Conservation (phyloP, 257 asterid species). For the Cinchona pubescens region DNA sequence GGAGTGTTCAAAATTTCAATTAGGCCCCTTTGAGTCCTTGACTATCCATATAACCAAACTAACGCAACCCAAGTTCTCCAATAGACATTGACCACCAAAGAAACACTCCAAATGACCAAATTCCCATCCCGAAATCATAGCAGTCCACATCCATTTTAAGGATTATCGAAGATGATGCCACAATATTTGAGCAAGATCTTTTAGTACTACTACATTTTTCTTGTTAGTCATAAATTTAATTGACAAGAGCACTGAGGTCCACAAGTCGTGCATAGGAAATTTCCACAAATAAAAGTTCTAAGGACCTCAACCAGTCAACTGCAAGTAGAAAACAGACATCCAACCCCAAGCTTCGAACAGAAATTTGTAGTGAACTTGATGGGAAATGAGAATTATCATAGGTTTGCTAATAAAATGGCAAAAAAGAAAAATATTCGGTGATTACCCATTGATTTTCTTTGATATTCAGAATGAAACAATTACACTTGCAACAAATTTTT, state of each 20-base stretch:
- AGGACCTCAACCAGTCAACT: neutral
- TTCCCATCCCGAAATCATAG: neutral
- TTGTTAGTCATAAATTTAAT: neutral
- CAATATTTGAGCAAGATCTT: neutral
- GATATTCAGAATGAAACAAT: neutral
- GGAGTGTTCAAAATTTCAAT: neutral
- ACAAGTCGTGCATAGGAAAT: neutral
- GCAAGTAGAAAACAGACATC: neutral
- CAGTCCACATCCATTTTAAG: neutral
- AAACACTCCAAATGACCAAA: neutral
- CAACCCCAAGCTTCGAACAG: neutral
- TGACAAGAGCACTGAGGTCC: neutral
- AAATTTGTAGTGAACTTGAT: neutral
- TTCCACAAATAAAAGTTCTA: neutral
- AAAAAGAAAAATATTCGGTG: too few relatives aligned
- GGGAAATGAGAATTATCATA: too few relatives aligned
- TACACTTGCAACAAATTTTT: neutral
- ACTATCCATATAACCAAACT: neutral
- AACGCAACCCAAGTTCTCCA: neutral
- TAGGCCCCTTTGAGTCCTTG: neutral
- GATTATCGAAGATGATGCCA: neutral
- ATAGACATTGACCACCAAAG: neutral
- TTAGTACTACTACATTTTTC: neutral
- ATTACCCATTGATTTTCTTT: neutral
- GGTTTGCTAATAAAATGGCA: too few relatives aligned